Conservation (phyloP, 768 basidiomycete species). For the Pleurotus djamor region DNA sequence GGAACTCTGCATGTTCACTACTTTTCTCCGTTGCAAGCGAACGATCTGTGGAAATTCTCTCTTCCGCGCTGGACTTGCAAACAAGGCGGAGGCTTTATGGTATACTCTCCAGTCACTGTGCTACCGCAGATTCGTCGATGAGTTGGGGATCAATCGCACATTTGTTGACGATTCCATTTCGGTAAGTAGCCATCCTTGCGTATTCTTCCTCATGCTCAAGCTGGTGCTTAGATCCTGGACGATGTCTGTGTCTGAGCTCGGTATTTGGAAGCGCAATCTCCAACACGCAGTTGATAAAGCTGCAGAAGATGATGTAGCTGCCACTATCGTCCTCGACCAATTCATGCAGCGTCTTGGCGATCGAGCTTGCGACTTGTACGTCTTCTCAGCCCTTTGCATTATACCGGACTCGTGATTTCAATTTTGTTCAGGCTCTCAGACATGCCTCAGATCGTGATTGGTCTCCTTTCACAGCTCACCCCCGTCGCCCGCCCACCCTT, state of each 20-base stretch:
- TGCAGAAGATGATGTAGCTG: constrained; percentile 9
- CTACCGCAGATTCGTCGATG: constrained; percentile 17
- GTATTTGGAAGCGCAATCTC: constrained; percentile 40
- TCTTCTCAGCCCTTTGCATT: neutral
- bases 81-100: constrained; percentile 48
- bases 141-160: constrained; percentile 39
- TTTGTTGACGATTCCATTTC: constrained; percentile 46
- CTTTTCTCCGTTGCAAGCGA: constrained; percentile 42
- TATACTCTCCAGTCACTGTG: constrained; percentile 32
- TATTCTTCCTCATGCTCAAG: neutral
- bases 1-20: constrained; percentile 48
- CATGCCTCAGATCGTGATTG: constrained; percentile 18
- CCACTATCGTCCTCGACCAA: constrained; percentile 21
- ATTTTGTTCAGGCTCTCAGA: constrained; percentile 16
- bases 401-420: neutral
- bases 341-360: constrained; percentile 24
- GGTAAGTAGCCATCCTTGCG: constrained; percentile 27
- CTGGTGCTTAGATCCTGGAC: constrained; percentile 37
- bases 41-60: constrained; percentile 32
- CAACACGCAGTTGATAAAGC: constrained; percentile 24
- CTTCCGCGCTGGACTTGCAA: constrained; percentile 23
- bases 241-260: constrained; percentile 37
- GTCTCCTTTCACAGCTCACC: constrained; percentile 20
- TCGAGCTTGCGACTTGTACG: constrained; percentile 7
- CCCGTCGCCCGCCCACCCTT: constrained; percentile 12